Evolutionary conservation across 75 land plant genomes (phyloP), one percentile per base, ranked within the genome.

Genomic region (Cupressus sempervirens): DNA sequence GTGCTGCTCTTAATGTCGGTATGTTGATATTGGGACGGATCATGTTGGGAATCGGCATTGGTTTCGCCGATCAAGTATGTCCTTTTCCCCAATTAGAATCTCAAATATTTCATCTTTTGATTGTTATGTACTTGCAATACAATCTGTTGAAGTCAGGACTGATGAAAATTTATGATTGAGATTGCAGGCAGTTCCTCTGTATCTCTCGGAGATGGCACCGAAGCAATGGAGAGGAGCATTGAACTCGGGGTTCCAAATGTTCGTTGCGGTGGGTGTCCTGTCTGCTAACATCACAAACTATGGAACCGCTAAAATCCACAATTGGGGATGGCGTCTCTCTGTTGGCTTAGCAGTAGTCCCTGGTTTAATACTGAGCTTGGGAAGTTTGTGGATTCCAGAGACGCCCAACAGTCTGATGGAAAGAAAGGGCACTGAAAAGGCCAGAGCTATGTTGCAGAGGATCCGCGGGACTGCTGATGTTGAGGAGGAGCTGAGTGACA

Each of bases 181-280:
- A 23, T 4, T 76, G 79, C 30, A 81, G 82, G 40, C 56, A 12
- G 82, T 81, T 30, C 97, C 97, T 16, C 87, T 95, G 3, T 95
- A 95, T 87, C 53, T 95, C 0, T 95, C 97, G 0, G 97, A 95
- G 83, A 93, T 93, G 94, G 97, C 97, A 14, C 97, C 97, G 0
- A 86, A 91, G 73, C 87, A 84, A 80, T 80, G 84, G 79, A 88
- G 97, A 35, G 97, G 97, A 4, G 91, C 90, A 1, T 87, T 95
- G 41, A 95, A 94, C 91, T 93, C 92, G 3, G 89, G 92, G 56
- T 95, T 95, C 84, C 95, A 94, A 79, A 67, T 95, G 30, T 88
- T 91, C 50, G 89, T 92, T 82, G 90, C 93, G 0, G 76, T 91
- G 20, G 97, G 97, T 6, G 91, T 90, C 67, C 86, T 94, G 0